Evolutionary conservation across 2,329 filamentous ascomycete species (phyloP), one percentile per base, ranked within the genome.

Genomic region (Botrytis hyacinthi): DNA sequence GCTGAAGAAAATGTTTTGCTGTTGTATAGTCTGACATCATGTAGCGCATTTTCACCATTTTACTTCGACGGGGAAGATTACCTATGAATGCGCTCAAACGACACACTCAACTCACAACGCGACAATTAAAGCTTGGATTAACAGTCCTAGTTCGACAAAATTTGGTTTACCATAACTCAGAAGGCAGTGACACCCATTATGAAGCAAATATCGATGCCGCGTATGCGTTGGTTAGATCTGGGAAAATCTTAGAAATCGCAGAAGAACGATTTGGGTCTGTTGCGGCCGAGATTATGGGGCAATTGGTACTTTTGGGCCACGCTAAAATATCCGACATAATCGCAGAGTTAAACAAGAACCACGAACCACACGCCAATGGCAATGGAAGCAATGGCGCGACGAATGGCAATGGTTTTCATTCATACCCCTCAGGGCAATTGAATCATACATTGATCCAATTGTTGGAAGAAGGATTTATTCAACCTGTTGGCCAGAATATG

Each of bases 101-200:
- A 70, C 87, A 92, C 80, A 94, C 93, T 32, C 89, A 90, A 68
- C 88, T 98, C 69, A 89, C 88, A 72, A 86, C 88, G n/a, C 89
- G 90, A 71, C 91, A 97, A 80, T 85, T 97, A 76, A 92, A 91
- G 79, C 90, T 95, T 83, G 94, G 92, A 32, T 87, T 99, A 70
- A 91, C 90, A 71, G 91, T 96, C 46, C 90, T 98, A 76, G 88
- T 97, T 60, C 95, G 98, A 81, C 93, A 97, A 81, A 94, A 95
- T 80, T 88, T 98, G 67, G 86, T 97, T 76, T 93, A 90, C 81
- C 92, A 95, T 82, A 57, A 70, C 46, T 70, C 72, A n/a, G 87
- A 90, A 74, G 81, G 86, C 73, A 88, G 91, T 26, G 59, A 67
- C 68, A 92, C 92, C 37, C 90, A 89, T 80, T 99, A 98, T 83